Percentiles rank a stretch among this genome's conserved stretches.
These are phyloP conservation scores for Globisporangium uncinulatum DNA, from an alignment of 352 stramenopile genomes.

Conservation along the genomic window DNA sequence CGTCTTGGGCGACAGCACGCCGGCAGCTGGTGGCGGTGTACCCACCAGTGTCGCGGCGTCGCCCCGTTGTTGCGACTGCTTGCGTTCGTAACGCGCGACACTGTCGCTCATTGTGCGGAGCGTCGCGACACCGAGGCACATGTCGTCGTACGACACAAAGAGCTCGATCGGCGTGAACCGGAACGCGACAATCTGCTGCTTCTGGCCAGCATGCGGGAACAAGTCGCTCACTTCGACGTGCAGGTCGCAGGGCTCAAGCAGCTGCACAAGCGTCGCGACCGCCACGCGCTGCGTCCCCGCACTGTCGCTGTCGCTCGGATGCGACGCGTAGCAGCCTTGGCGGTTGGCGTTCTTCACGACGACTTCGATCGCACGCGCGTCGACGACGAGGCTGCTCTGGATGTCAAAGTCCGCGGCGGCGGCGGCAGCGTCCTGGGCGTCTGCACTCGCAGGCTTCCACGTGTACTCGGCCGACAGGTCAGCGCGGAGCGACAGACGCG, in stretches of 20 bases:
- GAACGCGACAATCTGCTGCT: conserved; percentile 71
- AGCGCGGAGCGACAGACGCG: conserved; percentile 43
- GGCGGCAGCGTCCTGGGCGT: conserved; percentile 2
- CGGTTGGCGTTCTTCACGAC: conserved; percentile 58
- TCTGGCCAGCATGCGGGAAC: conserved; percentile 53
- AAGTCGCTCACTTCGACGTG: conserved; percentile 64
- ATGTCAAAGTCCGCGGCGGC: conserved; percentile 47
- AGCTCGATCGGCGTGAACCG: conserved; percentile 73
- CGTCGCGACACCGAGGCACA: conserved; percentile 42
- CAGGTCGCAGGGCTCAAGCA: conserved; percentile 72
- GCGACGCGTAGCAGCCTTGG: conserved; percentile 49
- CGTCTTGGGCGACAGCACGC: conserved; percentile 15
- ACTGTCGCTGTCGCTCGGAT: conserved; percentile 6
- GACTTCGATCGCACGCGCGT: conserved; percentile 61
- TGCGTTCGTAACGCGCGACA: conserved; percentile 16
- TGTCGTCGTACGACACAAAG: conserved; percentile 78
- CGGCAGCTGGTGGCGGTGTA: not conserved
- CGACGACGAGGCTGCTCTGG: conserved; percentile 56
- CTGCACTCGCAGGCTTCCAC: conserved; percentile 32
- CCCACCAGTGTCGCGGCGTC: conserved; percentile 1
- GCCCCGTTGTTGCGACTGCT: not conserved
- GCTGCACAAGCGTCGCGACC: conserved; percentile 46
- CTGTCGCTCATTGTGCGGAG: conserved; percentile 34
- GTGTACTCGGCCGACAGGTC: conserved; percentile 54
- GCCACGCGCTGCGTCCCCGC: conserved; percentile 11